phyloP scores from a whole-genome alignment of 805 yeast genomes.

The Metschnikowia rubicola region DNA sequence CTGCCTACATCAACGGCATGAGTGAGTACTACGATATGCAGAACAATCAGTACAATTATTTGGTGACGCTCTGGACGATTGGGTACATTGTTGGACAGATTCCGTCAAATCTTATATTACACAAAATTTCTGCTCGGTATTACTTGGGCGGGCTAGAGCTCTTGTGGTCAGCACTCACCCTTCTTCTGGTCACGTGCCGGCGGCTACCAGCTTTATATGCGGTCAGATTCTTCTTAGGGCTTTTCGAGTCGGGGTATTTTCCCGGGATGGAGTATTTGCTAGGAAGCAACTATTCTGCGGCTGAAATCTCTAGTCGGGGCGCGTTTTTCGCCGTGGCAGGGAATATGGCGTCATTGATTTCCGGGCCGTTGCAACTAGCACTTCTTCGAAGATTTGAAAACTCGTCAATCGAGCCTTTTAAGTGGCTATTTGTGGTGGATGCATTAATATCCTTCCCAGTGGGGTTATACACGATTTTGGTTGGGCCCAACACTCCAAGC shows the following conservation, averaged over 20 bases:
- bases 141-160: slow-evolving; percentile 44
- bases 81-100: slow-evolving; percentile 17
- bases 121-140: slow-evolving; percentile 39
- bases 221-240: slow-evolving; percentile 29
- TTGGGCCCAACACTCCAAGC: slow-evolving; percentile 33
- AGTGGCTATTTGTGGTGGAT: slow-evolving; percentile 35
- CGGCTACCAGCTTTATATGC: slow-evolving; percentile 12
- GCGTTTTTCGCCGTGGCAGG: slow-evolving; percentile 30
- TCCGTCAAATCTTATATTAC: slow-evolving; percentile 28
- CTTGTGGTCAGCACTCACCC: slow-evolving; percentile 38
- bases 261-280: slow-evolving; percentile 58
- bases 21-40: slow-evolving; percentile 15
- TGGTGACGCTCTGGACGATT: slow-evolving; percentile 15
- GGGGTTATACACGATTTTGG: slow-evolving; percentile 29
- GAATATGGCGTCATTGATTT: slow-evolving; percentile 25
- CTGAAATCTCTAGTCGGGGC: slow-evolving; percentile 28
- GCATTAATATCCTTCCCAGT: slow-evolving; percentile 33
- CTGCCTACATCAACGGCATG: slow-evolving; percentile 20
- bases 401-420: slow-evolving; percentile 26
- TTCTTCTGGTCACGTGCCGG: slow-evolving; percentile 23
- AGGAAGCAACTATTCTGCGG: slow-evolving; percentile 28
- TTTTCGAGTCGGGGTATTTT: slow-evolving; percentile 47
- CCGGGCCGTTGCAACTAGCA: slow-evolving; percentile 33
- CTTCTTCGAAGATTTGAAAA: slow-evolving; percentile 22
- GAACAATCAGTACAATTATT: slow-evolving; percentile 17